Percentiles rank a stretch among this genome's conserved stretches.
Conservation (phyloP, 257 asterid species). For the Ocimum tenuiflorum region DNA sequence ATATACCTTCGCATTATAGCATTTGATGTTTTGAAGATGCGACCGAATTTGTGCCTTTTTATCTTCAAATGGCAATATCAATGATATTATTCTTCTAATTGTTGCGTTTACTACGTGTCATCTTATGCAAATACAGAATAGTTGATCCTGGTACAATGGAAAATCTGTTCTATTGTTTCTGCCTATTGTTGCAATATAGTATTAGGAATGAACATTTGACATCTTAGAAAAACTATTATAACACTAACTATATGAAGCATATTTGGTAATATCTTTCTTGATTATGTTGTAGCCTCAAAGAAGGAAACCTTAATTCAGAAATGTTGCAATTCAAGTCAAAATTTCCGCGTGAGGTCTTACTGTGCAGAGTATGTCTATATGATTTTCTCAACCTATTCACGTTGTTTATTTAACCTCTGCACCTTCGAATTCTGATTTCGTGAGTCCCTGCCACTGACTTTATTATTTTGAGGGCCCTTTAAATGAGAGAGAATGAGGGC, state of each 20-base stretch:
- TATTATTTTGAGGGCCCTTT: constrained; percentile 3
- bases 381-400: constrained; percentile 10
- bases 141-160: not conserved
- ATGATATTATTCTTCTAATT: not conserved
- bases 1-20: not conserved
- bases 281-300: constrained; percentile 64
- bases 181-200: constrained; percentile 6
- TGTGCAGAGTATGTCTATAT: constrained; percentile 68
- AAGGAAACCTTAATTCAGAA: constrained; percentile 93
- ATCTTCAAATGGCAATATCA: not conserved
- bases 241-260: not conserved
- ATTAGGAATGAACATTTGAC: not conserved
- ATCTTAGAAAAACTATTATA: not conserved
- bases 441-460: not conserved
- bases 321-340: constrained; percentile 86
- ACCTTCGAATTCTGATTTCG: not conserved
- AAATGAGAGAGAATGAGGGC: not conserved
- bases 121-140: not conserved
- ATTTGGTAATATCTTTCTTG: constrained; percentile 11
- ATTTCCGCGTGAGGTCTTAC: constrained; percentile 92
- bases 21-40: not conserved
- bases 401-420: constrained; percentile 6
- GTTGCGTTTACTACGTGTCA: not conserved
- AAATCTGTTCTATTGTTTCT: not conserved
- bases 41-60: not conserved